phyloP scores from a whole-genome alignment of 2,329 filamentous ascomycete species.

The Pochonia chlamydosporia region DNA sequence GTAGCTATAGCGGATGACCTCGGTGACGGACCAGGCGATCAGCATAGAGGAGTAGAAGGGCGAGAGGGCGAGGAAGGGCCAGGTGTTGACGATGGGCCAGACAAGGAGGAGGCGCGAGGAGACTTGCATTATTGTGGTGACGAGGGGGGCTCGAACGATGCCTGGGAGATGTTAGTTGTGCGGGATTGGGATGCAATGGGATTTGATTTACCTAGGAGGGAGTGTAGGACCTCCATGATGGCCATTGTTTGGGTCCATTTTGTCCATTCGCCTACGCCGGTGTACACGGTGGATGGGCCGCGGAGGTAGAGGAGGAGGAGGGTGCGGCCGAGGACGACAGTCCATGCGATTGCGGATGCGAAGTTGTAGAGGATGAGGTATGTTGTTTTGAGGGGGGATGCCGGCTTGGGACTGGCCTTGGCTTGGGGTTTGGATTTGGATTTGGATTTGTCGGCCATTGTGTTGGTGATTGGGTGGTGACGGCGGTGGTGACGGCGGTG shows the following conservation, averaged over 20 bases:
- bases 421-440: no score
- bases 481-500: not conserved
- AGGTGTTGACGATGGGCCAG: constrained; percentile 74
- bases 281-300: constrained; percentile 55
- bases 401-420: not conserved
- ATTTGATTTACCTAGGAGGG: constrained; percentile 57
- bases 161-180: constrained; percentile 44
- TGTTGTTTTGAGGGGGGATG: constrained; percentile 37
- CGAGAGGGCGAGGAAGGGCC: constrained; percentile 58
- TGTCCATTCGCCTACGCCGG: constrained; percentile 58
- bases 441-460: constrained; percentile 4
- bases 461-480: constrained; percentile 1
- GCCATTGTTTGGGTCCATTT: constrained; percentile 82
- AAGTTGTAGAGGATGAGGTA: constrained; percentile 88
- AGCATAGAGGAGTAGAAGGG: constrained; percentile 72
- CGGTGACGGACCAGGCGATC: constrained; percentile 81
- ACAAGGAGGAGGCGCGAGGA: constrained; percentile 81
- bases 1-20: constrained; percentile 89
- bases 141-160: constrained; percentile 75
- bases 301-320: constrained; percentile 44
- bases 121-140: constrained; percentile 89
- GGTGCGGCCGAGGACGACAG: constrained; percentile 66
- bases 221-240: constrained; percentile 76
- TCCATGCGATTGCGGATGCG: constrained; percentile 71
- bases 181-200: not conserved